Evolutionary conservation across 108 stramenopile species (phyloP), one percentile per base, ranked within the genome.

Genomic region (Mayamaea pseudoterrestris): DNA sequence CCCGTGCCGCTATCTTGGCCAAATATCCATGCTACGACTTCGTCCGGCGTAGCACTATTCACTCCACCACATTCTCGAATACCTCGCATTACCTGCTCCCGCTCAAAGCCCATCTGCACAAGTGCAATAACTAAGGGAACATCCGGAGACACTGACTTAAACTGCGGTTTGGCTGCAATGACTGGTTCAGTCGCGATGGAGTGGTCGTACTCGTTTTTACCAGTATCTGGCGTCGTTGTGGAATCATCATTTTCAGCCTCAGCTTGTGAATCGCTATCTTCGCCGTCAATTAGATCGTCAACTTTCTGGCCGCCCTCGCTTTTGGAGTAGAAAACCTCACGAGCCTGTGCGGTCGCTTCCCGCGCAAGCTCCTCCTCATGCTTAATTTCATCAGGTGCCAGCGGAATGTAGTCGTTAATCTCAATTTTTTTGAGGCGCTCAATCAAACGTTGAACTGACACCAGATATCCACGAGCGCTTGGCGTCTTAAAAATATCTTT

Each of bases 11-110:
- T 59, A 27, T 59, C 63, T 42, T 69, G 59, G 42, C 64, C 72
- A 8, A 90, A 62, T 48, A 90, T 90, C 80, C 80, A 83, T 44
- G 75, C 66, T 21, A 90, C 80, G 57, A 85, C 58, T 40, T 84
- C 80, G 52, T 90, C 88, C 2, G 80, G 78, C 0, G 78, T 80
- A 11, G 83, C 78, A 27, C 68, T 64, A 41, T 70, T 64, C 27
- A 65, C 72, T 17, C 88, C 88, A 22, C 88, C 88, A 40, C 76
- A 81, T 7, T 80, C 83, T 31, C 70, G 61, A 6, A 76, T 76
- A 13, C 80, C 83, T 25, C 63, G 57, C 16, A 48, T 48, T 20
- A 84, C 72, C 53, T 82, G 83, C 8, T 73, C 76, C 25, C 61
- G 57, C 12, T 69, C 39, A 50, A 90, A 90, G 21, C 88, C 88